A percentile compares a stretch with the other conserved stretches of the same genome.
These are phyloP conservation scores for Yamadazyma spencermartinsiae DNA, from an alignment of 1,139 yeast genomes.

Conservation along the genomic window DNA sequence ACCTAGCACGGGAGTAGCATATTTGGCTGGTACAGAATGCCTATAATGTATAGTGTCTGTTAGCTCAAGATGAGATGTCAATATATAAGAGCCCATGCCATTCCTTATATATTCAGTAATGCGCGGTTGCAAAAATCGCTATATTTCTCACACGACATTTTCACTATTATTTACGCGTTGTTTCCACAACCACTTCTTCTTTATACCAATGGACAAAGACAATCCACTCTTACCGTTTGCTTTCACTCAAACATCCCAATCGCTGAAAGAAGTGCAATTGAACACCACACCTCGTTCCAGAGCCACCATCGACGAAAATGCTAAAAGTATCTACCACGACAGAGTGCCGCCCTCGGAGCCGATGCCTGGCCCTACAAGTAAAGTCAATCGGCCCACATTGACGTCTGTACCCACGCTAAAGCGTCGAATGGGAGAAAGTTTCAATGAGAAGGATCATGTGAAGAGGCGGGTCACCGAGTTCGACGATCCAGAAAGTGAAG, in stretches of 20 bases:
- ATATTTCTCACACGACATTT: too few species aligned
- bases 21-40: too few species aligned
- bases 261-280: constrained; percentile 26
- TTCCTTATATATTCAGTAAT: too few species aligned
- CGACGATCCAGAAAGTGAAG: constrained; percentile 17
- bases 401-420: constrained; percentile 37
- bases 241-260: constrained; percentile 26
- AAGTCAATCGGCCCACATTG: constrained; percentile 22
- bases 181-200: not conserved
- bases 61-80: too few species aligned
- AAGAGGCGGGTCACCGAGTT: constrained; percentile 34
- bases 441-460: constrained; percentile 46
- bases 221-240: constrained; percentile 49
- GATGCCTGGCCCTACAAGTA: constrained; percentile 1
- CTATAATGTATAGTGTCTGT: too few species aligned
- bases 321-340: constrained; percentile 37
- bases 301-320: constrained; percentile 39
- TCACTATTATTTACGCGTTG: too few species aligned
- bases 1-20: too few species aligned
- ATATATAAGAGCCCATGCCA: too few species aligned
- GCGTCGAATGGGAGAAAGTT: constrained; percentile 48
- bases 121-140: too few species aligned
- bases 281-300: constrained; percentile 39
- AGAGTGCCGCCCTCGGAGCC: constrained; percentile 15
- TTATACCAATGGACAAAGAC: constrained; percentile 31